These are phyloP conservation scores for Ustilago shanxiensis DNA, from an alignment of 1,284 basidiomycete species.

Conservation along the genomic window DNA sequence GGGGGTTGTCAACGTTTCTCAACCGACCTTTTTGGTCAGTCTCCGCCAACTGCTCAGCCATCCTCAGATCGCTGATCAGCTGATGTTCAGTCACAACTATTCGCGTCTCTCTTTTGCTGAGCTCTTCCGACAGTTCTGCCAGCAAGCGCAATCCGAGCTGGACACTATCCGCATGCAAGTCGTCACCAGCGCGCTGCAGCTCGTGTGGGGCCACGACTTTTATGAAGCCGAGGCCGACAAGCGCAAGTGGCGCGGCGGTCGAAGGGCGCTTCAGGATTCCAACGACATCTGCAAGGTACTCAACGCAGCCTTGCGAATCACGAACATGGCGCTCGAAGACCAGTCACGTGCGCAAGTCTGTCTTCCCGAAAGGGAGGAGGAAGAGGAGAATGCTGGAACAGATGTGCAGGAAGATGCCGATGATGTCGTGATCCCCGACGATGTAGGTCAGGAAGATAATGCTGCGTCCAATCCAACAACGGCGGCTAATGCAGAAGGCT, in stretches of 20 bases:
- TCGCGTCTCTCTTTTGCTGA: constrained; percentile 48
- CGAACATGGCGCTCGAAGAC: constrained; percentile 26
- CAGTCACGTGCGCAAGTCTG: constrained; percentile 7
- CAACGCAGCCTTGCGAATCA: constrained; percentile 21
- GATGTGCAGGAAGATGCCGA: neutral
- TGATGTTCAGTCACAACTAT: constrained; percentile 40
- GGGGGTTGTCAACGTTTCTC: constrained; percentile 20
- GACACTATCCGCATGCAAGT: constrained; percentile 37
- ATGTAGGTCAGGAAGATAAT: neutral
- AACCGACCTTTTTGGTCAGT: constrained; percentile 42
- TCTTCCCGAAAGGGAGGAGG: neutral
- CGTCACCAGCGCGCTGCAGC: constrained; percentile 33
- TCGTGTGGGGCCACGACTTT: constrained; percentile 52
- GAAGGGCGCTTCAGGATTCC: constrained; percentile 11
- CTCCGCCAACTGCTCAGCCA: constrained; percentile 57
- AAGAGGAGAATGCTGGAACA: neutral
- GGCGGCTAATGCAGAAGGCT: neutral
- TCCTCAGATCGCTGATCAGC: constrained; percentile 52
- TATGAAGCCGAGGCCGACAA: constrained; percentile 40
- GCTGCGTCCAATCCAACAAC: neutral
- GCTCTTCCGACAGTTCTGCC: constrained; percentile 43
- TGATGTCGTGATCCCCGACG: neutral
- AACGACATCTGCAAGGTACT: constrained; percentile 25
- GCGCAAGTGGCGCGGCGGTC: constrained; percentile 36
- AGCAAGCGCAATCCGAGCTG: constrained; percentile 40